These are phyloP conservation scores for Berberis vulgaris DNA, from an alignment of 164 flowering plant species.

Conservation along the genomic window DNA sequence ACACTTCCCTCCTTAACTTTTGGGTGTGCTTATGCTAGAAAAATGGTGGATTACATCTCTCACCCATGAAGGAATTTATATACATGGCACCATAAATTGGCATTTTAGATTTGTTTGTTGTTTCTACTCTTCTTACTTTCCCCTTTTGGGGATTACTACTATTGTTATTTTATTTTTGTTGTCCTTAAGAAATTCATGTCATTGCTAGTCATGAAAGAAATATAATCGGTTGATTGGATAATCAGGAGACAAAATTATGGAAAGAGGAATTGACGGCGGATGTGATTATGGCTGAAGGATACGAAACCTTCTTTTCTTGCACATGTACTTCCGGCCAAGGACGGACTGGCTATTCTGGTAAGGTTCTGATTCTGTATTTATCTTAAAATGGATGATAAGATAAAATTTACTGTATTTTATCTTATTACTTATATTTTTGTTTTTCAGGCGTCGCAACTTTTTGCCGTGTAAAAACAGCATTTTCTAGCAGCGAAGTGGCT, in stretches of 20 bases:
- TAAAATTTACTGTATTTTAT: too few species aligned
- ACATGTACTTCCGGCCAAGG: conserved; percentile 67
- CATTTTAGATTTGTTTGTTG: background rate
- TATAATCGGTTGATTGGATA: background rate
- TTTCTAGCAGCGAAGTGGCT: conserved; percentile 72
- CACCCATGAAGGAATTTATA: background rate
- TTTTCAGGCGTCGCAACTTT: conserved; percentile 87
- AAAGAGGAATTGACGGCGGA: conserved; percentile 84
- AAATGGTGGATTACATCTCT: background rate
- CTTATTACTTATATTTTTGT: background rate
- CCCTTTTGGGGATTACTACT: background rate
- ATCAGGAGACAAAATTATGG: conserved; percentile 75
- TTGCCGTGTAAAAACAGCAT: conserved; percentile 88
- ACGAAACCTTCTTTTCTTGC: conserved; percentile 93
- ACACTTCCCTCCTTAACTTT: too few species aligned
- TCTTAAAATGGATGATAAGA: background rate
- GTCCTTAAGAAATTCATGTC: too few species aligned
- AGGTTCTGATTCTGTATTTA: background rate
- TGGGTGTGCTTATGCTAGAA: background rate
- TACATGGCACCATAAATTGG: background rate
- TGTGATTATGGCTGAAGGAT: conserved; percentile 78
- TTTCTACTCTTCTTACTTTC: background rate
- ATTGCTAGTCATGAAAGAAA: too few species aligned
- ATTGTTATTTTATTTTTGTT: too few species aligned
- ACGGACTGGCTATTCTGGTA: conserved; percentile 85